Percentiles rank a stretch among this genome's conserved stretches.
Conservation (phyloP, 2,329 filamentous ascomycete species). For the Dothistroma septosporum region DNA sequence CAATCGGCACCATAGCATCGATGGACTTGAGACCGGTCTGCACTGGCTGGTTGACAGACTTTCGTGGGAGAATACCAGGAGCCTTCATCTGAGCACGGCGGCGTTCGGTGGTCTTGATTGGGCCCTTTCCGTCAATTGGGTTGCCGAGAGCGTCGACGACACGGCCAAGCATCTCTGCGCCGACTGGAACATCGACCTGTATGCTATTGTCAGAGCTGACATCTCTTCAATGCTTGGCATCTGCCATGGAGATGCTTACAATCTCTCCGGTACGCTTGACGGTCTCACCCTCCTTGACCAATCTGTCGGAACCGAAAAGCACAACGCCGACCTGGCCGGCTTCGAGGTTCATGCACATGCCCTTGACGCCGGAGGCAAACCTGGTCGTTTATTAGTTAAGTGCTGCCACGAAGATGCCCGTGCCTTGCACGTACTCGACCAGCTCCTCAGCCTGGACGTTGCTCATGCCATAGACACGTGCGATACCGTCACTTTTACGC, state of each 20-base stretch:
- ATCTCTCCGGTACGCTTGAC: slow-evolving; percentile 99
- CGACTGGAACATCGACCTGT: slow-evolving; percentile 94
- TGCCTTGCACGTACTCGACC: slow-evolving; percentile 74
- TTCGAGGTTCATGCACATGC: slow-evolving; percentile 99
- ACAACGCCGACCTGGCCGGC: slow-evolving; percentile 99
- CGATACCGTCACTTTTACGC: slow-evolving; percentile 90
- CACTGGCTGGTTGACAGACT: slow-evolving; percentile 95
- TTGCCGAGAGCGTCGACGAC: slow-evolving; percentile 98
- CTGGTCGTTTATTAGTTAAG: slow-evolving; percentile 45
- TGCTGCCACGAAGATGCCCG: not conserved
- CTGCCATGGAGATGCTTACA: slow-evolving; percentile 57
- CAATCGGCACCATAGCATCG: slow-evolving; percentile 99
- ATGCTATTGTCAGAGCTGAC: slow-evolving; percentile 16
- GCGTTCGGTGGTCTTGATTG: slow-evolving; percentile 84
- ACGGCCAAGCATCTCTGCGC: slow-evolving; percentile 88
- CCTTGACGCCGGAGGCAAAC: slow-evolving; percentile 99
- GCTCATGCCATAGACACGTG: slow-evolving; percentile 99
- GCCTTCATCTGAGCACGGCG: slow-evolving; percentile 98
- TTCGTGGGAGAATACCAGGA: slow-evolving; percentile 93
- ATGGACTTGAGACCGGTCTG: slow-evolving; percentile 99
- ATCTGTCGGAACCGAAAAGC: slow-evolving; percentile 99
- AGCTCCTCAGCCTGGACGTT: slow-evolving; percentile 99
- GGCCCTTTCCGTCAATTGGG: slow-evolving; percentile 99
- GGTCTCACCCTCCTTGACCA: slow-evolving; percentile 98
- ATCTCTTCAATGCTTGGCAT: not conserved